These are phyloP conservation scores for Paramecium bursaria DNA, from an alignment of 73 alveolate species.

Conservation along the genomic window DNA sequence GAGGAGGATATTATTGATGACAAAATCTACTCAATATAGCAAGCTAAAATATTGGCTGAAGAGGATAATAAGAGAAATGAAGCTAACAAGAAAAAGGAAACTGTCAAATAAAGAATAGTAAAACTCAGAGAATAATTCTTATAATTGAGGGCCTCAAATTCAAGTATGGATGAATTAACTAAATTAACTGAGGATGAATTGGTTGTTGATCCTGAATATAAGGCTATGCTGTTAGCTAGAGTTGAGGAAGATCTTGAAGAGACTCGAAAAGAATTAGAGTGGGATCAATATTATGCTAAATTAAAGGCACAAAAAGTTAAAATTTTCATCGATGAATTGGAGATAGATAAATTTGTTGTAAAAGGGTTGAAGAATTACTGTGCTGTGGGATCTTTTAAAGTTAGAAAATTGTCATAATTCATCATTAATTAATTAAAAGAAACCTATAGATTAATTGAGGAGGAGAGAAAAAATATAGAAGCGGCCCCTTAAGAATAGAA, in stretches of 20 bases:
- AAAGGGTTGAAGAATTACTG: slow-evolving; percentile 76
- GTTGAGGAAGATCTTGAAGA: slow-evolving; percentile 77
- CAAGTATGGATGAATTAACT: slow-evolving; percentile 67
- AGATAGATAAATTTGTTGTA: slow-evolving; percentile 86
- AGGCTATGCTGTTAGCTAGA: slow-evolving; percentile 80
- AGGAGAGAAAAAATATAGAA: slow-evolving; percentile 76
- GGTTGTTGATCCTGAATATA: slow-evolving; percentile 88
- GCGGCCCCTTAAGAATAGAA: neutral
- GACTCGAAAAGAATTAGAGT: slow-evolving; percentile 87
- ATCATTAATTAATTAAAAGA: slow-evolving; percentile 60
- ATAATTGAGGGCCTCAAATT: slow-evolving; percentile 66
- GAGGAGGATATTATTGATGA: slow-evolving; percentile 57
- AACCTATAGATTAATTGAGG: slow-evolving; percentile 70
- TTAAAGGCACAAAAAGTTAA: slow-evolving; percentile 77
- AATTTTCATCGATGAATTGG: slow-evolving; percentile 71
- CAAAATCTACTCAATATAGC: slow-evolving; percentile 66
- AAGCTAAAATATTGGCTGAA: slow-evolving; percentile 87
- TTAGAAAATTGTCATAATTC: slow-evolving; percentile 81
- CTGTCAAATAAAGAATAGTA: slow-evolving; percentile 74
- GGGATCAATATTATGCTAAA: slow-evolving; percentile 85
- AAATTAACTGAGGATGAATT: slow-evolving; percentile 82
- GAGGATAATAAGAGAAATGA: slow-evolving; percentile 85
- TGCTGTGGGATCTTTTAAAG: slow-evolving; percentile 88
- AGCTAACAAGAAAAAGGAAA: slow-evolving; percentile 90
- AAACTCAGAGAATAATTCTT: slow-evolving; percentile 81